These are phyloP conservation scores for Penicillium herquei DNA, from an alignment of 495 filamentous ascomycete genomes.

Conservation along the genomic window DNA sequence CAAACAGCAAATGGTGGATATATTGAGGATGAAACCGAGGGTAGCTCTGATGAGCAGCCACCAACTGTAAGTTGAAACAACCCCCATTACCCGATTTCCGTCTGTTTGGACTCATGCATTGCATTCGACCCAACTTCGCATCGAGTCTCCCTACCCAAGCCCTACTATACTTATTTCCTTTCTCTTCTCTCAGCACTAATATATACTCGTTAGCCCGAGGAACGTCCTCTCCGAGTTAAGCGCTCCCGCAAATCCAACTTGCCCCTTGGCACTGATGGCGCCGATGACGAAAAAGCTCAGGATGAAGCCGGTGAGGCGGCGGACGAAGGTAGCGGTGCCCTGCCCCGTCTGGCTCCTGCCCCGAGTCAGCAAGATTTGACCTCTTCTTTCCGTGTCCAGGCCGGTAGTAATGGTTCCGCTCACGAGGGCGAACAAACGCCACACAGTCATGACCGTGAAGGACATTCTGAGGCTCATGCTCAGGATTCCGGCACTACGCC, in stretches of 20 bases:
- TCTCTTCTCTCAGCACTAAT: slow-evolving; percentile 3
- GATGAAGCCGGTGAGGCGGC: slow-evolving; percentile 20
- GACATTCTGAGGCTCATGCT: slow-evolving; percentile 6
- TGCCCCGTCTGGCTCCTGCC: slow-evolving; percentile 41
- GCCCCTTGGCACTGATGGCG: slow-evolving; percentile 23
- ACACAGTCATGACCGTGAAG: slow-evolving; percentile 26
- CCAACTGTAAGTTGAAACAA: slow-evolving; percentile 37
- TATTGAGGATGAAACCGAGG: slow-evolving; percentile 48
- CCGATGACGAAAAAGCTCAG: slow-evolving; percentile 20
- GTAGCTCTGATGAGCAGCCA: slow-evolving; percentile 49
- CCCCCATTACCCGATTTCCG: background rate
- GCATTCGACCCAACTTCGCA: background rate
- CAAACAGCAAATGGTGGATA: slow-evolving; percentile 24
- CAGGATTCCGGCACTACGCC: slow-evolving; percentile 21
- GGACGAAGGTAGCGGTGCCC: slow-evolving; percentile 10
- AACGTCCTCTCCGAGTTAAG: slow-evolving; percentile 87
- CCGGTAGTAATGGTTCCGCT: slow-evolving; percentile 27
- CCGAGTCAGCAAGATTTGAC: slow-evolving; percentile 43
- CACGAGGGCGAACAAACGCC: slow-evolving; percentile 30
- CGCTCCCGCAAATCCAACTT: slow-evolving; percentile 59
- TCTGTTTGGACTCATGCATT: background rate
- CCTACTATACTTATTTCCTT: background rate
- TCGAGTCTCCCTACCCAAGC: background rate
- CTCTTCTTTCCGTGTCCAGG: slow-evolving; percentile 42
- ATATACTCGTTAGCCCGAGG: slow-evolving; percentile 64